These are phyloP conservation scores for Sugiyamaella novakii DNA, from an alignment of 1,139 yeast genomes.

Conservation along the genomic window DNA sequence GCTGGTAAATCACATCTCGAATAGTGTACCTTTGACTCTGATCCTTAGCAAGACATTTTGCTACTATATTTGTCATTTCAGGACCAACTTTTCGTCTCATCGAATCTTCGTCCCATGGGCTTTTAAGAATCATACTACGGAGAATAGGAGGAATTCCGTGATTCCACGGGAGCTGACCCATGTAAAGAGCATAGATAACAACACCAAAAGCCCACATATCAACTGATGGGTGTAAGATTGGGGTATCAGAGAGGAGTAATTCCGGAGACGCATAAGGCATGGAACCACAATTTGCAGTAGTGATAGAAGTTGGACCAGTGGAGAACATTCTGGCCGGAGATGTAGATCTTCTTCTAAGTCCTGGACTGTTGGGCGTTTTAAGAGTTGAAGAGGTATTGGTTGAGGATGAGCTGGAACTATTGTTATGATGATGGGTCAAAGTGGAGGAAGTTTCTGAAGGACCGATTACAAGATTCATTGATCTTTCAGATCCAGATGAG, in stretches of 20 bases:
- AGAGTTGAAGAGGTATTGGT: background rate
- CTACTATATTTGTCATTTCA: conserved; percentile 51
- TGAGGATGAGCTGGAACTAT: conserved; percentile 10
- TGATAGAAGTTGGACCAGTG: conserved; percentile 14
- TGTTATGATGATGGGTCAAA: conserved; percentile 30
- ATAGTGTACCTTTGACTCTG: conserved; percentile 56
- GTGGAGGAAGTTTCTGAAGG: conserved; percentile 37
- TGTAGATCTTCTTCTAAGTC: conserved; percentile 4
- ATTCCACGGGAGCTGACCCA: conserved; percentile 78
- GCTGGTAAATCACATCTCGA: conserved; percentile 35
- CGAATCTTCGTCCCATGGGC: conserved; percentile 55
- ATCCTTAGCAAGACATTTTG: conserved; percentile 58
- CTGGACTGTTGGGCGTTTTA: too few species aligned
- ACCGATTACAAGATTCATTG: conserved; percentile 30
- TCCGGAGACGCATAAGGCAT: conserved; percentile 94
- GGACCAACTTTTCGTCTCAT: conserved; percentile 38
- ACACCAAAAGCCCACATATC: conserved; percentile 95
- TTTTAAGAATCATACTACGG: conserved; percentile 70
- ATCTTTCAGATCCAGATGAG: conserved; percentile 19
- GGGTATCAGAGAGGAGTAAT: conserved; percentile 63
- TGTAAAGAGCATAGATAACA: conserved; percentile 67
- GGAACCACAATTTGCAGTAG: conserved; percentile 63
- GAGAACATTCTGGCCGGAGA: conserved; percentile 6
- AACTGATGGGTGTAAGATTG: conserved; percentile 69
- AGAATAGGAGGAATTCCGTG: conserved; percentile 81